Conservation (phyloP, 352 stramenopile genomes). For the Phytophthora ohioensis region DNA sequence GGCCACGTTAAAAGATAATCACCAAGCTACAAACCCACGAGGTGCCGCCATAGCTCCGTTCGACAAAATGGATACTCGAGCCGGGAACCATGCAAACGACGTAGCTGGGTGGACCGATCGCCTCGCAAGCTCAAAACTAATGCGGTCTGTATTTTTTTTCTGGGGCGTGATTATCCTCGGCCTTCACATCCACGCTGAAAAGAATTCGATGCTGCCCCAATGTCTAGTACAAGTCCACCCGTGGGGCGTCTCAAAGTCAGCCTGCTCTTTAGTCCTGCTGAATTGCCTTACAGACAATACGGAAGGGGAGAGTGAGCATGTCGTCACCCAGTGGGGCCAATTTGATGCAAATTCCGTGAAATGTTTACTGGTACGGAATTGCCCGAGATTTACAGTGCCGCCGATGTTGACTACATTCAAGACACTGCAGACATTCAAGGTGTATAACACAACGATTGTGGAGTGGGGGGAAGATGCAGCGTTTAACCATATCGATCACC, state of each 20-base stretch:
- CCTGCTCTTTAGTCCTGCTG: conserved; percentile 38
- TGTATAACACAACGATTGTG: conserved; percentile 44
- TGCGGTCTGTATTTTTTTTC: conserved; percentile 33
- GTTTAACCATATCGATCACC: conserved; percentile 20
- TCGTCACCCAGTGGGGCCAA: conserved; percentile 20
- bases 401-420: conserved; percentile 19
- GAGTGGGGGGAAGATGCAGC: conserved; percentile 35
- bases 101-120: conserved; percentile 21
- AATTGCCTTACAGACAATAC: conserved; percentile 33
- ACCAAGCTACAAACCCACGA: not conserved
- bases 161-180: conserved; percentile 39
- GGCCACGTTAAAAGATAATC: not conserved
- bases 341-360: conserved; percentile 28
- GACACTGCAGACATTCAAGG: conserved; percentile 27
- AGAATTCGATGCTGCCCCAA: conserved; percentile 30
- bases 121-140: conserved; percentile 20
- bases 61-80: not conserved
- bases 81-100: not conserved
- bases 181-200: conserved; percentile 35
- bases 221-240: conserved; percentile 42
- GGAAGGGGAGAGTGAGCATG: conserved; percentile 15
- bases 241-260: conserved; percentile 32
- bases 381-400: conserved; percentile 33
- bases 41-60: conserved; percentile 23
- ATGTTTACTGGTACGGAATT: conserved; percentile 32